phyloP scores from a whole-genome alignment of 306 rosid species.

The Cyamopsis tetragonoloba region DNA sequence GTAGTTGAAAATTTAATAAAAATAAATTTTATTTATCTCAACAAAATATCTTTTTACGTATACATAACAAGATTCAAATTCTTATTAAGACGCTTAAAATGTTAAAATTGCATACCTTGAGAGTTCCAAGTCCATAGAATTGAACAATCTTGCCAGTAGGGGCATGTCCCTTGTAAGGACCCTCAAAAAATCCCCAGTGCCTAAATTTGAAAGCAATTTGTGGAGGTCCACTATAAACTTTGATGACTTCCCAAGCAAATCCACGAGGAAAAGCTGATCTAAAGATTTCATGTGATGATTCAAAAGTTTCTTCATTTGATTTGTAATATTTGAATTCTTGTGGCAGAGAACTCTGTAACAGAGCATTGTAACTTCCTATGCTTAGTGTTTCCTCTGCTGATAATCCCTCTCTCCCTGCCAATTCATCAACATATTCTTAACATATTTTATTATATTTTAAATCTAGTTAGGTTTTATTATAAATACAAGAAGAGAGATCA shows the following conservation, averaged over 20 bases:
- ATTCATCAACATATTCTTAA: too few relatives aligned
- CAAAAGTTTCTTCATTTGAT: constrained; percentile 63
- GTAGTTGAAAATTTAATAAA: neutral
- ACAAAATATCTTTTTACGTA: too few relatives aligned
- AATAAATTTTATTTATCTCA: too few relatives aligned
- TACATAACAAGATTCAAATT: too few relatives aligned
- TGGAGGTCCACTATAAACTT: constrained; percentile 67
- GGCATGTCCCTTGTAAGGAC: constrained; percentile 55
- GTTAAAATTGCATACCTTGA: too few relatives aligned
- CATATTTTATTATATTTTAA: too few relatives aligned
- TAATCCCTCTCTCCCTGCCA: constrained; percentile 67
- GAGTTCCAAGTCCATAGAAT: constrained; percentile 60
- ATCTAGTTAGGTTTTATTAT: too few relatives aligned
- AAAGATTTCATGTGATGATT: constrained; percentile 62
- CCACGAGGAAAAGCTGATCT: constrained; percentile 67
- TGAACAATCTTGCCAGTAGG: constrained; percentile 61
- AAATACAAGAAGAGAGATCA: too few relatives aligned
- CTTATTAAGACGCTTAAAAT: too few relatives aligned
- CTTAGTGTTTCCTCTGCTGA: constrained; percentile 58
- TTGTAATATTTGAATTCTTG: constrained; percentile 50
- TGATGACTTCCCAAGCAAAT: constrained; percentile 81
- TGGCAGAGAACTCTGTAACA: constrained; percentile 58
- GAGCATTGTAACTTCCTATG: constrained; percentile 62
- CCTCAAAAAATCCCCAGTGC: constrained; percentile 89
- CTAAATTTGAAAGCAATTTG: constrained; percentile 66